phyloP scores from a whole-genome alignment of 139 green algal genomes.

The Nannochloris sp. region DNA sequence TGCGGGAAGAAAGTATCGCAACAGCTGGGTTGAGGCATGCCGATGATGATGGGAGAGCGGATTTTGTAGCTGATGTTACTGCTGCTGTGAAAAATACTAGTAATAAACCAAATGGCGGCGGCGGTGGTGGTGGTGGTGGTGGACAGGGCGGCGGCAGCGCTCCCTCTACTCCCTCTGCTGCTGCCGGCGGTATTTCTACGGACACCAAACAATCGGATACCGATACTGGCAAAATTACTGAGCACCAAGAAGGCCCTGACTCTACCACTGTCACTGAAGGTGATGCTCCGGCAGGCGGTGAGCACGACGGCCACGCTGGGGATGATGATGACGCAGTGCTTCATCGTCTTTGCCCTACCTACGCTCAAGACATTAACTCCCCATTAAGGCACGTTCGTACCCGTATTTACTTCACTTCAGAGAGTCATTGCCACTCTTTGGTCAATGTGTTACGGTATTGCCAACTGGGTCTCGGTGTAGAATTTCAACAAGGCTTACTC shows the following conservation, averaged over 20 bases:
- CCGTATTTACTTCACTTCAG: conserved; percentile 97
- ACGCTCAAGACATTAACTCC: conserved; percentile 88
- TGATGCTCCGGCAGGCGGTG: background rate
- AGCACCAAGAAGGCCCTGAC: too few relatives aligned
- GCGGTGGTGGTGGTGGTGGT: background rate
- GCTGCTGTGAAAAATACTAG: background rate
- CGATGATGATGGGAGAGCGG: background rate
- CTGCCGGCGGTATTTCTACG: too few relatives aligned
- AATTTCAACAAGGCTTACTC: conserved; percentile 22
- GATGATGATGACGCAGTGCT: conserved; percentile 21
- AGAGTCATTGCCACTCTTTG: conserved; percentile 92
- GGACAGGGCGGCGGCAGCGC: background rate
- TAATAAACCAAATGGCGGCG: background rate
- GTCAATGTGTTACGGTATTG: conserved; percentile 89
- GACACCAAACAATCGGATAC: too few relatives aligned
- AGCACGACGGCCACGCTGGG: background rate
- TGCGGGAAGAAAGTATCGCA: conserved; percentile 61
- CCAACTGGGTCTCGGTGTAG: conserved; percentile 30
- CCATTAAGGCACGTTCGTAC: conserved; percentile 93
- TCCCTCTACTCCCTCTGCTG: background rate
- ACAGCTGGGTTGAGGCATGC: conserved; percentile 33
- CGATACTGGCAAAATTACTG: too few relatives aligned
- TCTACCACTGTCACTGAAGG: background rate
- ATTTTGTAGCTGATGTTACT: conserved; percentile 1
- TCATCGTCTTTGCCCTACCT: conserved; percentile 75